Conservation (phyloP, 1,284 basidiomycete genomes). For the Apiotrichum siamense region DNA sequence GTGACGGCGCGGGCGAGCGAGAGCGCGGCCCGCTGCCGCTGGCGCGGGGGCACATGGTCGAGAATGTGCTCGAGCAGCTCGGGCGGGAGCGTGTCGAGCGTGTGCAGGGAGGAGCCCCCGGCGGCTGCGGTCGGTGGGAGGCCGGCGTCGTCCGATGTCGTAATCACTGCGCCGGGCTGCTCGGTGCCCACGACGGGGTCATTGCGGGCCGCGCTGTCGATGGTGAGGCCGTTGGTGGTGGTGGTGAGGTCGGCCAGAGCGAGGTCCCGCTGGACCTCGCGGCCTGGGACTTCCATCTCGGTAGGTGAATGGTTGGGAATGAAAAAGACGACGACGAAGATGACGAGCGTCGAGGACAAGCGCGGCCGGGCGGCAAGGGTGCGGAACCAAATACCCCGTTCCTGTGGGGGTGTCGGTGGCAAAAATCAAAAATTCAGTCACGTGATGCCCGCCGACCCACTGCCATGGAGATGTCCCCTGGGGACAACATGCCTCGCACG, state of each 20-base stretch:
- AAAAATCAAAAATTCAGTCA: too few relatives aligned
- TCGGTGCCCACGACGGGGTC: too few relatives aligned
- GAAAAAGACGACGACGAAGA: not conserved
- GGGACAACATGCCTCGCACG: too few relatives aligned
- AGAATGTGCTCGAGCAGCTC: slow-evolving; percentile 44
- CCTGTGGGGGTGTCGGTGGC: too few relatives aligned
- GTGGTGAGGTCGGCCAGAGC: not conserved
- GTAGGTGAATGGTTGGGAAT: not conserved
- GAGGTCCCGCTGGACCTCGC: not conserved
- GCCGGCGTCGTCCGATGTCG: not conserved
- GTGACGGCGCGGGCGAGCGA: slow-evolving; percentile 29
- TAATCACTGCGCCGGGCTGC: too few relatives aligned
- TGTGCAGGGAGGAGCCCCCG: not conserved
- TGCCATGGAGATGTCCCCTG: too few relatives aligned
- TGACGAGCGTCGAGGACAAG: not conserved
- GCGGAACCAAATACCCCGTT: too few relatives aligned
- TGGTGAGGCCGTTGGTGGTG: not conserved
- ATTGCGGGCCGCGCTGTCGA: not conserved
- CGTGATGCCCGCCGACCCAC: too few relatives aligned
- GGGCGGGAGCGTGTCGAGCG: slow-evolving; percentile 34
- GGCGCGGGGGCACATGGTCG: slow-evolving; percentile 30
- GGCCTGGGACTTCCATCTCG: slow-evolving; percentile 1
- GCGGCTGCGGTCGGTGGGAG: not conserved
- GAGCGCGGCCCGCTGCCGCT: slow-evolving; percentile 39
- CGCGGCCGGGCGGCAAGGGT: not conserved